phyloP scores from a whole-genome alignment of 2,329 filamentous ascomycete genomes.

The Diaporthe sp. region DNA sequence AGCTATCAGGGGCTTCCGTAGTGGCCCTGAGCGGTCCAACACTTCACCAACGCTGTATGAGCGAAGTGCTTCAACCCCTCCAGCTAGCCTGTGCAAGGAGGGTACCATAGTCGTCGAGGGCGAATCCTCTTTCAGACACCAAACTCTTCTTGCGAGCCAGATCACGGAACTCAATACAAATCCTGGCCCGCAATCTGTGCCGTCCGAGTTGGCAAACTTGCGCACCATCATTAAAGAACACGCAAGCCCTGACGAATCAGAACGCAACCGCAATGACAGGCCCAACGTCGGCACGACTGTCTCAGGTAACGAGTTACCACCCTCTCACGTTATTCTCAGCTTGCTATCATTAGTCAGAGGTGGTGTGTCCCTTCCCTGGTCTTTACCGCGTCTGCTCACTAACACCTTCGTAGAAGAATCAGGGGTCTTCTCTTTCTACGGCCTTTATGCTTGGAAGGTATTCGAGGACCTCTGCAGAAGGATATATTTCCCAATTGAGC shows the following conservation, averaged over 20 bases:
- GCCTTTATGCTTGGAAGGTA: background rate
- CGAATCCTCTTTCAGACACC: background rate
- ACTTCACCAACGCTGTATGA: background rate
- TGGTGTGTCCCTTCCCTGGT: background rate
- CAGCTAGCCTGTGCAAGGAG: background rate
- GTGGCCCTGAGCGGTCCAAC: background rate
- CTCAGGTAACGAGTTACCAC: background rate
- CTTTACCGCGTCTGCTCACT: background rate
- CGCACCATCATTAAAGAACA: slow-evolving; percentile 4
- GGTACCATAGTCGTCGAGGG: background rate
- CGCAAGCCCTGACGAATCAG: background rate
- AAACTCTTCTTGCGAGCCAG: background rate
- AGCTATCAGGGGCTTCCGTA: background rate
- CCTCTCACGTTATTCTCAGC: background rate
- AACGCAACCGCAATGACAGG: background rate
- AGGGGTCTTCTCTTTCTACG: background rate
- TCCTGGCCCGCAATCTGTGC: background rate
- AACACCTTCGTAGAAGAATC: background rate
- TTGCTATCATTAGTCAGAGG: background rate
- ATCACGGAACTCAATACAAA: background rate
- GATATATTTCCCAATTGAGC: background rate
- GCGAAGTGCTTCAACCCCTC: background rate
- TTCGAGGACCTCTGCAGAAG: slow-evolving; percentile 1
- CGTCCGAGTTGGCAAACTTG: background rate
- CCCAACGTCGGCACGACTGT: too few species aligned